phyloP scores from a whole-genome alignment of 1,139 yeast genomes.

The Saccharomyces uvarum region DNA sequence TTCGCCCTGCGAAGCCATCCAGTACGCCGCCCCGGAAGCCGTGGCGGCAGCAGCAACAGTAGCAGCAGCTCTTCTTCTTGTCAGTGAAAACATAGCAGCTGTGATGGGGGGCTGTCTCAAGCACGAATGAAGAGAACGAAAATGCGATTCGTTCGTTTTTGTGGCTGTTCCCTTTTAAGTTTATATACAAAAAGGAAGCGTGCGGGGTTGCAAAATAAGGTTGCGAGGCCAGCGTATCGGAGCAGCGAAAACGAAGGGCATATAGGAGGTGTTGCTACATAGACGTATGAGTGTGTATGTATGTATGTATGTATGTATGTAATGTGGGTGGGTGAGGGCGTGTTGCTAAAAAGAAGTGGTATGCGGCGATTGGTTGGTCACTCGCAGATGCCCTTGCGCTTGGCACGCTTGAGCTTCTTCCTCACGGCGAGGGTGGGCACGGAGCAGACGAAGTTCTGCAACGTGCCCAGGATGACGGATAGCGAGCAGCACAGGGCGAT shows the following conservation, averaged over 20 bases:
- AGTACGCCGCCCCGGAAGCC: neutral
- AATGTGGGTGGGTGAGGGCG: neutral
- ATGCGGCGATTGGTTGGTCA: constrained; percentile 2
- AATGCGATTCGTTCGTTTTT: neutral
- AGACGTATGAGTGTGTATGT: neutral
- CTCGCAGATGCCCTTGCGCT: constrained; percentile 37
- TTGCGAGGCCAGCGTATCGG: neutral
- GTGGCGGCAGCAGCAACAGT: constrained; percentile 14
- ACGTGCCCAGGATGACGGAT: constrained; percentile 24
- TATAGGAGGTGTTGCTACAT: neutral
- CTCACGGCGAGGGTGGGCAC: constrained; percentile 91
- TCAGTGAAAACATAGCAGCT: neutral
- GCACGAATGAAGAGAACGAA: neutral
- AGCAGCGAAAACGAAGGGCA: neutral
- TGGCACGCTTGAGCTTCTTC: constrained; percentile 67
- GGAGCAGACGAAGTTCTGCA: constrained; percentile 38
- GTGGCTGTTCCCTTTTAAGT: neutral
- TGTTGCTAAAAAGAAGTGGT: neutral
- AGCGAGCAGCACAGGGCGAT: constrained; percentile 61
- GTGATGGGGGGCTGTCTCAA: neutral
- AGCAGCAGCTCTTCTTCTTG: constrained; percentile 9
- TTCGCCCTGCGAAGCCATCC: neutral
- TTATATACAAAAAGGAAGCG: neutral
- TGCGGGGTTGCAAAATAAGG: neutral
- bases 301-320: too few relatives aligned